Conservation (phyloP, 2,329 filamentous ascomycete species). For the Chrysoporthe puriensis region DNA sequence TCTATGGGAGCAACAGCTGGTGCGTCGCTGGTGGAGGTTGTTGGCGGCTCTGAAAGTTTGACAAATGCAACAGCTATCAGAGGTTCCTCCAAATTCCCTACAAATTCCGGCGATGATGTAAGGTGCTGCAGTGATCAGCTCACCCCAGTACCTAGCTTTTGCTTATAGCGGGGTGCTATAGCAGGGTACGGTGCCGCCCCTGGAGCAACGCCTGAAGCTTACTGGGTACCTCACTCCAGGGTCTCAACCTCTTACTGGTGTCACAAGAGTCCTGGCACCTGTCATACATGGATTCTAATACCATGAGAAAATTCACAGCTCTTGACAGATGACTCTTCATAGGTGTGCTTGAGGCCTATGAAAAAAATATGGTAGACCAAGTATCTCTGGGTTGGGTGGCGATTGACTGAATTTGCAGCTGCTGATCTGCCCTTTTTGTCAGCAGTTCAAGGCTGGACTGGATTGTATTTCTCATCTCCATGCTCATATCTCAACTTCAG, state of each 20-base stretch:
- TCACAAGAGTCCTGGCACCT: neutral
- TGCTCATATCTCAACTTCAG: neutral
- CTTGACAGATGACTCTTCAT: neutral
- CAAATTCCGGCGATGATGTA: conserved; percentile 9
- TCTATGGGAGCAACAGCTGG: neutral
- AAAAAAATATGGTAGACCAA: neutral
- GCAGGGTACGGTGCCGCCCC: neutral
- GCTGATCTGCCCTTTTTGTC: neutral
- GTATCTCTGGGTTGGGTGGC: neutral
- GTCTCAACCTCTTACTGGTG: neutral
- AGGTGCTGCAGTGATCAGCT: neutral
- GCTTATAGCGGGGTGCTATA: neutral
- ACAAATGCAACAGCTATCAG: conserved; percentile 23
- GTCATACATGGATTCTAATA: too few species aligned
- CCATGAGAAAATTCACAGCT: neutral
- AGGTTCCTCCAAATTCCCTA: conserved; percentile 4
- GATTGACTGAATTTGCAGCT: neutral
- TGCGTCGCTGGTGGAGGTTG: neutral
- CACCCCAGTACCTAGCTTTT: neutral
- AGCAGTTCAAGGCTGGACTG: neutral
- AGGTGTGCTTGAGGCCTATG: neutral
- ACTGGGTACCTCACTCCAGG: neutral
- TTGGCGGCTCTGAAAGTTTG: conserved; percentile 9
- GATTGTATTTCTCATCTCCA: neutral
- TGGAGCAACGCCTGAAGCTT: neutral